Evolutionary conservation across 225 moss, liverwort and hornwort genomes (phyloP), one percentile per base, ranked within the genome.

Genomic region (Polytrichum commune): DNA sequence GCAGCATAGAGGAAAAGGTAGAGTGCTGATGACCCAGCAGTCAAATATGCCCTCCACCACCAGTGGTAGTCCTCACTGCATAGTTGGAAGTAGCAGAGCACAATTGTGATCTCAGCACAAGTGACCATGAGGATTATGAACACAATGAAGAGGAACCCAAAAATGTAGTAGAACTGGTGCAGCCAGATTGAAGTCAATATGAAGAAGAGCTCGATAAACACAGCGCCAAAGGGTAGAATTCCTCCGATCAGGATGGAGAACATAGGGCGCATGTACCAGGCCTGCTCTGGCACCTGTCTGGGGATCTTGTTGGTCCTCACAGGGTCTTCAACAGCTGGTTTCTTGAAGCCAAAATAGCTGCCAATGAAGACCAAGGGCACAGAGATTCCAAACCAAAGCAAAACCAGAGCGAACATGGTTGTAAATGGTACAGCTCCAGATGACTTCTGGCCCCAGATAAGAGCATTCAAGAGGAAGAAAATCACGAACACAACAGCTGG

Each of bases 1-100:
- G 91, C 79, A 1, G 93, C 93, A 57, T 93, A 93, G 5, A 93
- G 86, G 76, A 93, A 93, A n/a, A 93, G 88, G 30, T 93, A 93
- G 46, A 93, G 70, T 24, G 91, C 91, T 22, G 93, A 93, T 54
- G 93, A 91, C 29, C 93, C 93, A 1, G 93, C 90, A 3, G 93
- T 93, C 30, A 93, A 64, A 77, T 93, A 93, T 0, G 93, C 88
- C 69, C 93, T 86, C 93, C 93, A 93, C 91, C 93, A 93, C 93
- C 93, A 93, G 65, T 93, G 86, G 69, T 91, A 93, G 66, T 93
- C 93, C 80, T 93, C 93, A 62, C 93, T 93, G 71, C 93, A 93
- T 35, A 93, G 67, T 75, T 93, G 93, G 84, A 93, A 93, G 90
- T 93, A 91, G 86, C 93, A 91, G 20, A 93, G 87, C 58, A 93